Evolutionary conservation across 139 green algal genomes (phyloP), one percentile per base, ranked within the genome.

Genomic region (Chlamydomonas sp.): DNA sequence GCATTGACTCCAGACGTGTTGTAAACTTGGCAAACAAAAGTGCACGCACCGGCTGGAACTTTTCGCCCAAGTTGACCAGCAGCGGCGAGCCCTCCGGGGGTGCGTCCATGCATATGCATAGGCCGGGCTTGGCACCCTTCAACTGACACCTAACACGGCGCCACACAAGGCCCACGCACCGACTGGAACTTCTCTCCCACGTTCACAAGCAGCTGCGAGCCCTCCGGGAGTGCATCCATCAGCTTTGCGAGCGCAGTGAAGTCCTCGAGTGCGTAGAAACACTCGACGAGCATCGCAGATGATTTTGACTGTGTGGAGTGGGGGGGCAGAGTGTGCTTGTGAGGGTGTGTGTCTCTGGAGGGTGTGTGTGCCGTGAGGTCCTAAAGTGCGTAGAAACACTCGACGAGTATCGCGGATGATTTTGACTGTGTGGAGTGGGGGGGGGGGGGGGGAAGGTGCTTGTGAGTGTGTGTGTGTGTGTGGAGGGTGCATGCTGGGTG

Each of bases 211-310:
- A 90, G 74, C 8, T 73, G 75, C 36, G 60, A 71, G 24, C 79
- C 80, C 16, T 94, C 87, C 5, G 88, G 83, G 48, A 91, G 71
- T 29, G 79, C 78, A 47, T 85, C 71, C 39, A 83, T 83, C 35
- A 94, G 84, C 35, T 83, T 78, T 2, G 78, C 76, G 58, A 92
- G 76, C 1, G 79, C 76, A 4, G 70, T 70, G 35, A 85, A 93
- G 79, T 95, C 84, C 74, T 91, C 86, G 65, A 91, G 72, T 2
- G 47, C 48, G 70, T 90, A 93, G 58, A 91, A 84, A 70, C 78
- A 89, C 61, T 92, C 81, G 5, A 89, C 74, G 37, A 93, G 79
- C 76, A 82, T 83, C 37, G 80, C 84, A 26, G 65, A 88, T n/a
- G n/a, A n/a, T n/a, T n/a, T n/a, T n/a, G n/a, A n/a, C n/a, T 54